Evolutionary conservation across 805 yeast species (phyloP).

Genomic region (Candida ipomoeae): DNA sequence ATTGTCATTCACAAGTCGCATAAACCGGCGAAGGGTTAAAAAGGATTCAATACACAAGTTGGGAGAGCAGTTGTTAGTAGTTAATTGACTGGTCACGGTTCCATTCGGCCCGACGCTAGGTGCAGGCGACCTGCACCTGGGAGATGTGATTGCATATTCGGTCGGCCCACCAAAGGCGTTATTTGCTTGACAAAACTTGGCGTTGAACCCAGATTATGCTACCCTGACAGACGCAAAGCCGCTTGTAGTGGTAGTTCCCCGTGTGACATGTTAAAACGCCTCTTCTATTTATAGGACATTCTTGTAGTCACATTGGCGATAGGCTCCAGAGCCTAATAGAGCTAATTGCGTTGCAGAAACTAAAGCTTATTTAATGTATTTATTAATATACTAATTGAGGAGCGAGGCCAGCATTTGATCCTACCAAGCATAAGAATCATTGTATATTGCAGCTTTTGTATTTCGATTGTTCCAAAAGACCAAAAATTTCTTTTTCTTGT

Average conservation of each 20-base stretch:
- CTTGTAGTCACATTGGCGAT: background rate
- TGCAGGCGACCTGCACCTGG: background rate
- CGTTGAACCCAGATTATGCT: background rate
- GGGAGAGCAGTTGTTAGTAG: background rate
- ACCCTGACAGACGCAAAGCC: background rate
- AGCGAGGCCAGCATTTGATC: background rate
- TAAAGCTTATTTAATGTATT: background rate
- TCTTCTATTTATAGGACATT: background rate
- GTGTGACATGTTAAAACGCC: background rate
- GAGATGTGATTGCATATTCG: background rate
- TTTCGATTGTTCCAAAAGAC: background rate
- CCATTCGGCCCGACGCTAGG: background rate
- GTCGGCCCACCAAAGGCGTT: background rate
- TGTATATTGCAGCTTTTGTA: background rate
- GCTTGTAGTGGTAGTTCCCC: background rate
- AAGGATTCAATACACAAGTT: background rate
- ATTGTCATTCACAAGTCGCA: background rate
- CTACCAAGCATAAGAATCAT: background rate
- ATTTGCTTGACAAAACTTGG: background rate
- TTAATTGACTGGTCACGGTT: background rate
- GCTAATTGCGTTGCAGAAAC: background rate
- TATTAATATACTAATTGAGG: background rate
- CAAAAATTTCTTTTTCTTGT: conserved; percentile 4
- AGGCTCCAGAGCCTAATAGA: background rate
- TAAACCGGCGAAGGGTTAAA: background rate